Percentiles rank a stretch among this genome's conserved stretches.
phyloP scores from a whole-genome alignment of 495 filamentous ascomycete species.

The Aspergillus conjunctus region DNA sequence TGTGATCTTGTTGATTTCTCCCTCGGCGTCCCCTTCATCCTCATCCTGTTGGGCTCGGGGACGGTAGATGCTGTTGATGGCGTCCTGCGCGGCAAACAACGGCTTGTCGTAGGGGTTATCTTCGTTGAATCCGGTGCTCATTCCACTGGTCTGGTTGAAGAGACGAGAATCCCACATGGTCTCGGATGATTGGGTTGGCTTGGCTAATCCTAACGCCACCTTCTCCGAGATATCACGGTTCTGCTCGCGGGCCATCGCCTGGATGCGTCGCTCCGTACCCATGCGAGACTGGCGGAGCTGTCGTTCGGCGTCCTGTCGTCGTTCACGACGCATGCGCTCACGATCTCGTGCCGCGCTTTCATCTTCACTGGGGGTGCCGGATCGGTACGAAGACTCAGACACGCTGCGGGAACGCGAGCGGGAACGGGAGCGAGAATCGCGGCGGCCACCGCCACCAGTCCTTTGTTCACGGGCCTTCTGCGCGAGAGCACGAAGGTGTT shows the following conservation, averaged over 20 bases:
- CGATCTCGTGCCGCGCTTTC: constrained; percentile 73
- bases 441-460: constrained; percentile 52
- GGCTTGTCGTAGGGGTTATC: constrained; percentile 98
- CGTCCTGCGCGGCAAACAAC: constrained; percentile 94
- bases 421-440: constrained; percentile 35
- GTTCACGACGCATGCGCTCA: constrained; percentile 75
- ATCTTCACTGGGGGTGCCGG: constrained; percentile 59
- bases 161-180: constrained; percentile 95
- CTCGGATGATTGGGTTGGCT: constrained; percentile 86
- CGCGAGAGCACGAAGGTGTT: constrained; percentile 83
- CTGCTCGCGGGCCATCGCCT: constrained; percentile 92
- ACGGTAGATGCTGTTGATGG: constrained; percentile 91
- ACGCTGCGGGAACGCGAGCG: constrained; percentile 53
- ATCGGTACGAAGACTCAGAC: constrained; percentile 60
- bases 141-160: constrained; percentile 92
- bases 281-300: constrained; percentile 93
- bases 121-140: constrained; percentile 91
- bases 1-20: constrained; percentile 83
- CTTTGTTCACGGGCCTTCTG: constrained; percentile 89
- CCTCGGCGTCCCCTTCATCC: constrained; percentile 77
- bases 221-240: constrained; percentile 98
- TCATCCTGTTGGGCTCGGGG: constrained; percentile 70
- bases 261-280: constrained; percentile 86
- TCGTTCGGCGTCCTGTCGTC: constrained; percentile 78
- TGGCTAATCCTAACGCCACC: constrained; percentile 91